Base-by-base conservation (phyloP, 192 early-diverging fungal species). In the Linderina pennispora region DNA sequence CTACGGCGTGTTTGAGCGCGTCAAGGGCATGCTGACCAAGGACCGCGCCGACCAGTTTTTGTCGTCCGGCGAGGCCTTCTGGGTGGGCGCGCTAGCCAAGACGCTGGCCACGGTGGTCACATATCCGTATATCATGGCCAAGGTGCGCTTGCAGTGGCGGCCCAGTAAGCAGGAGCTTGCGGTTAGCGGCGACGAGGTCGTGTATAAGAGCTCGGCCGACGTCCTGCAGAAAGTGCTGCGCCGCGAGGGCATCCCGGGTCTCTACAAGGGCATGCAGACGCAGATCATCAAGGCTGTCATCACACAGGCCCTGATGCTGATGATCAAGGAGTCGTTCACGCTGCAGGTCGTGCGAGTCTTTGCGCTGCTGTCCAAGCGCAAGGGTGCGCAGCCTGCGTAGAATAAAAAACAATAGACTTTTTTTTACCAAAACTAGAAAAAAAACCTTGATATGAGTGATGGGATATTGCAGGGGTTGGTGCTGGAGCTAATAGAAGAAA, bases 221-320 rank as follows among this genome's bases (percentile, higher is more conserved):
- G 86, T 99, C 5, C 74, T 99, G 38, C 40, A 52, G 35, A 90
- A 90, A 61, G 86, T 91, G 20, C 72, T 85, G 47, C 61, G 80
- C 43, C 67, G 48, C 21, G 91, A 96, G 36, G 97, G 97, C 3
- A 28, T 95, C 40, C 53, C 67, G 38, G 97, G 97, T 6, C 95
- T 88, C 90, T 99, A 71, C 52, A 38, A 91, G 84, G 97, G 97
- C 23, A 94, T 99, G 89, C 80, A 87, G 70, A 80, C 93, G 8
- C 97, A 99, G 76, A 94, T 99, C 49, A 77, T 85, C 56, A 99
- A 99, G 77, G 97, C 93, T n/a, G 97, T 99, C n/a, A 74, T 99
- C 43, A 91, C 90, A 7, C 97, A 99, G 62, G 94, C 97, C n/a
- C 77, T 99, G 48, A 70, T 99, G 40, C 94, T 99, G 59, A 88